These are phyloP conservation scores for Rhinocladiella mackenziei DNA, from an alignment of 2,329 filamentous ascomycete genomes.

Conservation along the genomic window DNA sequence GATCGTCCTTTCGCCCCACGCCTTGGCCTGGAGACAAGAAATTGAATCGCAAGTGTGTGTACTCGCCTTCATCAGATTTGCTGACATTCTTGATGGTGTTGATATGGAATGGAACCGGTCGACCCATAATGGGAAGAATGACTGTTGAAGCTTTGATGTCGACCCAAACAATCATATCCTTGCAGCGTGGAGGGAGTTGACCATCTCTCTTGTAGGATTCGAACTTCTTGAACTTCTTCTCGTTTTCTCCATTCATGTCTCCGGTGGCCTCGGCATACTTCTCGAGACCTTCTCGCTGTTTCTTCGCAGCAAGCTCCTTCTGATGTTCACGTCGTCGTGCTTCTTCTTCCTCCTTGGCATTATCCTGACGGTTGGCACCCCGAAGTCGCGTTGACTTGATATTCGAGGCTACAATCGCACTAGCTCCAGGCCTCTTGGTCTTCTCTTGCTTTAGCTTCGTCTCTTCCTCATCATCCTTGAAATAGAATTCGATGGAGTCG, in stretches of 20 bases:
- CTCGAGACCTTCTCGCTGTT: constrained; percentile 80
- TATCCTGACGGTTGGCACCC: constrained; percentile 74
- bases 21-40: constrained; percentile 95
- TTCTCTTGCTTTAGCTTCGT: constrained; percentile 80
- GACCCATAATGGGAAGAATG: constrained; percentile 92
- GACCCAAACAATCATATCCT: constrained; percentile 83
- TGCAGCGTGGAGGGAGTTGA: constrained; percentile 76
- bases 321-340: constrained; percentile 85
- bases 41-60: constrained; percentile 91
- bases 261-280: constrained; percentile 82
- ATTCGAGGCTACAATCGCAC: constrained; percentile 87
- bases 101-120: constrained; percentile 96
- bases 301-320: constrained; percentile 80
- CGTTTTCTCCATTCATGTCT: constrained; percentile 80
- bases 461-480: constrained; percentile 84
- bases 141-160: constrained; percentile 87
- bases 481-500: constrained; percentile 96
- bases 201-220: constrained; percentile 99
- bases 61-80: constrained; percentile 93
- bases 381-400: constrained; percentile 91
- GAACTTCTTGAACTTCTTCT: constrained; percentile 98
- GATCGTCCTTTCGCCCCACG: constrained; percentile 94
- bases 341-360: constrained; percentile 71
- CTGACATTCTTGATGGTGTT: constrained; percentile 98
- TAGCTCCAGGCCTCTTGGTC: constrained; percentile 80